Base-by-base conservation (phyloP, 306 rosid genomes). In the Pueraria montana region DNA sequence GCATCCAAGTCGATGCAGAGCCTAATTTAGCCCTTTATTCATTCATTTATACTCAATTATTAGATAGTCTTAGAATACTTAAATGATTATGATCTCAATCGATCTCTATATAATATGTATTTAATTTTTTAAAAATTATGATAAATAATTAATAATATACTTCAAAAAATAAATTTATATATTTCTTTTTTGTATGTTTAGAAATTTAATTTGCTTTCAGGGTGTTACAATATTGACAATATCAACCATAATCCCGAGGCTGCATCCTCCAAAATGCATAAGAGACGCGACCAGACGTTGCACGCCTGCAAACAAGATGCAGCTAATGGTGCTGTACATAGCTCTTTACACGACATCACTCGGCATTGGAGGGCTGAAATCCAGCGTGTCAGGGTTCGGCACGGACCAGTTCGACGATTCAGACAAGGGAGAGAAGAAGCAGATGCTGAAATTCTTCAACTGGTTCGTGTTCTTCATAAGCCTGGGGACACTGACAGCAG, bases 381-480 rank as follows among this genome's bases (percentile, higher is more conserved):
- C 99, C 0, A 91, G 97, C 32, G 97, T 93, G 2, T 93, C 99
- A 0, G 98, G 98, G 4, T 93, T 96, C 0, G 99, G 97, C 1
- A 91, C 98, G 0, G 98, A 93, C 79, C 99, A 96, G 59, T 96
- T 96, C 52, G 96, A 93, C 6, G 99, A 92, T 0, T 30, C 87
- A 0, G 87, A 93, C 75, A 56, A 84, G 10, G 81, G 43, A 6
- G 99, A 96, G 87, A 88, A 81, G 62, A 12, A 11, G 0, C 83
- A 84, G 38, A 93, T 93, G 98, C 20, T 79, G 0, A 89, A 80
- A 23, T 95, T 95, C 91, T 95, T 95, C 85, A 92, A 83, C 84
- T 95, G 98, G 98, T 95, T 95, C 91, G 90, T 93, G 89, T 95
- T 95, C 87, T 87, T 90, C 82, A 93, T 95, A 77, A 93, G 94